Percentiles rank a stretch among this genome's conserved stretches.
Evolutionary conservation across 2,329 filamentous ascomycete species (phyloP).

Genomic region (Stagonosporopsis rhizophila): DNA sequence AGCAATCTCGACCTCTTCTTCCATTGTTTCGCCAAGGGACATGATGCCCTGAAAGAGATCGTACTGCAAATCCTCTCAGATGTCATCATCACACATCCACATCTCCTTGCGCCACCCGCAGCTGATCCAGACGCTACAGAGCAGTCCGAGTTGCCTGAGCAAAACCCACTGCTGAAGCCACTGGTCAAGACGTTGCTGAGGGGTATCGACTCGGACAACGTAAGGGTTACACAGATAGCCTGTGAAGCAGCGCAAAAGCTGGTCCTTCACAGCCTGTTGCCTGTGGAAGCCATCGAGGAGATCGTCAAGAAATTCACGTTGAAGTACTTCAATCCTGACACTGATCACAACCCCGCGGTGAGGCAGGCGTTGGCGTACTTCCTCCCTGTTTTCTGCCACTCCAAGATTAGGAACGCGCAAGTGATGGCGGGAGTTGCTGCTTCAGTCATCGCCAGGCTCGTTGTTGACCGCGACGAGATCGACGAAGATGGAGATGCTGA

Average conservation of each 20-base stretch:
- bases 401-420: slow-evolving; percentile 79
- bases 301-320: slow-evolving; percentile 85
- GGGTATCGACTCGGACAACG: slow-evolving; percentile 70
- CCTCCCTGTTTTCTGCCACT: slow-evolving; percentile 92
- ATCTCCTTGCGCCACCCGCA: slow-evolving; percentile 70
- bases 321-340: slow-evolving; percentile 88
- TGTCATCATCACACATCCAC: slow-evolving; percentile 87
- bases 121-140: slow-evolving; percentile 49
- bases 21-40: slow-evolving; percentile 93
- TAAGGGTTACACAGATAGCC: slow-evolving; percentile 80
- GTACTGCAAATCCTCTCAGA: slow-evolving; percentile 92
- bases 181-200: slow-evolving; percentile 87
- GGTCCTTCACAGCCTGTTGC: slow-evolving; percentile 77
- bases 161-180: slow-evolving; percentile 60
- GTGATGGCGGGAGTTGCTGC: slow-evolving; percentile 79
- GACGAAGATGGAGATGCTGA: slow-evolving; percentile 74
- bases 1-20: slow-evolving; percentile 94
- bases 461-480: slow-evolving; percentile 65
- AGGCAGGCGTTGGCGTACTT: slow-evolving; percentile 92
- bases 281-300: slow-evolving; percentile 59
- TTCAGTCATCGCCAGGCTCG: slow-evolving; percentile 74
- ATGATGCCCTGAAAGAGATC: slow-evolving; percentile 86
- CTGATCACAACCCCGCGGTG: slow-evolving; percentile 78
- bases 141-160: slow-evolving; percentile 42
- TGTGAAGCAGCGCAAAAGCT: slow-evolving; percentile 85